phyloP scores from a whole-genome alignment of 192 early-diverging fungal genomes.

The Thoreauomyces humboldtii region DNA sequence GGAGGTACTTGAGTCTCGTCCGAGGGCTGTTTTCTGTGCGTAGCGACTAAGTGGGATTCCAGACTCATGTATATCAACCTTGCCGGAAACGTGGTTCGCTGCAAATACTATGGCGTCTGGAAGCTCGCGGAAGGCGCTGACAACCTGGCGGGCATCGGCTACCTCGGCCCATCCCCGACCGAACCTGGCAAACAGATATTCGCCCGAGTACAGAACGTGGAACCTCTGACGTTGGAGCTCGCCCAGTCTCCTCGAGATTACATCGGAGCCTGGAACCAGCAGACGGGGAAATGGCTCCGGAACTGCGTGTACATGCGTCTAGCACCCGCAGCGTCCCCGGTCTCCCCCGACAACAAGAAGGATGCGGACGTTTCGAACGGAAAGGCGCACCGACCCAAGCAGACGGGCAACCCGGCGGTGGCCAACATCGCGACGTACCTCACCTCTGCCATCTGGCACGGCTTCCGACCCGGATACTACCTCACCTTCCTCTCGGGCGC shows the following conservation, averaged over 20 bases:
- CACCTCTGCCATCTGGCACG: conserved; percentile 89
- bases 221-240: conserved; percentile 59
- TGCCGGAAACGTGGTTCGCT: conserved; percentile 32
- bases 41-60: too few species aligned
- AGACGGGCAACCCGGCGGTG: conserved; percentile 20
- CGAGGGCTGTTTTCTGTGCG: too few species aligned
- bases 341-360: conserved; percentile 12
- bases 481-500: conserved; percentile 31
- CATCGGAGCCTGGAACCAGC: conserved; percentile 80
- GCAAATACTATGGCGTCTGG: conserved; percentile 64
- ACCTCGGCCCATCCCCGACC: conserved; percentile 60
- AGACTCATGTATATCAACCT: conserved; percentile 31
- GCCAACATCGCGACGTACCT: conserved; percentile 69
- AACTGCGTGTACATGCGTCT: conserved; percentile 78
- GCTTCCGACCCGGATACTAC: conserved; percentile 64
- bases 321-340: conserved; percentile 14
- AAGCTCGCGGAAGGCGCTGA: conserved; percentile 86
- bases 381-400: conserved; percentile 32
- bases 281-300: conserved; percentile 82
- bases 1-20: too few species aligned
- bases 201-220: conserved; percentile 75
- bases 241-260: conserved; percentile 51
- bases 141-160: conserved; percentile 77
- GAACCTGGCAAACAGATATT: conserved; percentile 50
- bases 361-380: conserved; percentile 23